phyloP scores from a whole-genome alignment of 2,329 filamentous ascomycete species.

The Intubia oerlemansii region DNA sequence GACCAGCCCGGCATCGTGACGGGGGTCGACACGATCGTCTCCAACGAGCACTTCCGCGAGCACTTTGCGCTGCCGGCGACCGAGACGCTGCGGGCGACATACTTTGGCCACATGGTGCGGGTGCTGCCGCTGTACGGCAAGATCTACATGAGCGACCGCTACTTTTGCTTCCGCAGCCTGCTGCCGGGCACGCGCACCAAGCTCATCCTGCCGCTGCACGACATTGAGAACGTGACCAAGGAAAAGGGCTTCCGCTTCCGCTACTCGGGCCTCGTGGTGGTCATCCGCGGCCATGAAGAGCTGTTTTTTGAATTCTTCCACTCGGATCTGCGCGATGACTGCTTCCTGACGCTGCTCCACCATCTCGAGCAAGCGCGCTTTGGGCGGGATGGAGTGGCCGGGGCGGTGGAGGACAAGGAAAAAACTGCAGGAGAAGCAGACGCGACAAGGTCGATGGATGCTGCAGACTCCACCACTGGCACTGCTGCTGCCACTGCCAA shows the following conservation, averaged over 20 bases:
- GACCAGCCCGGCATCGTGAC: too few relatives aligned
- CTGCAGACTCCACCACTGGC: too few relatives aligned
- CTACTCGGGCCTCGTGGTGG: slow-evolving; percentile 77
- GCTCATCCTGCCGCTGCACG: slow-evolving; percentile 71
- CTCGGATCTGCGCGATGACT: slow-evolving; percentile 67
- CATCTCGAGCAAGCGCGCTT: slow-evolving; percentile 52
- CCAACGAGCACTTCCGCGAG: slow-evolving; percentile 64
- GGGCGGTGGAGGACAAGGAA: slow-evolving; percentile 49
- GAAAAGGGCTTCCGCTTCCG: slow-evolving; percentile 88
- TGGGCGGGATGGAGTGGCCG: slow-evolving; percentile 44
- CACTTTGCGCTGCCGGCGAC: slow-evolving; percentile 77
- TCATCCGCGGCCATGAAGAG: slow-evolving; percentile 85
- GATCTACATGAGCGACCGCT: slow-evolving; percentile 74
- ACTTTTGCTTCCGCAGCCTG: slow-evolving; percentile 83
- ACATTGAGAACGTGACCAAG: slow-evolving; percentile 84
- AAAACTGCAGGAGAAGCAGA: slow-evolving; percentile 47
- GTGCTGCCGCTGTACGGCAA: slow-evolving; percentile 89
- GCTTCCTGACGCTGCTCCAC: slow-evolving; percentile 59
- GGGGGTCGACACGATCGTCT: slow-evolving; percentile 41
- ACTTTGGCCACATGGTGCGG: slow-evolving; percentile 79
- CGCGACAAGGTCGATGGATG: too few relatives aligned
- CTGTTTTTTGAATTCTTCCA: slow-evolving; percentile 86
- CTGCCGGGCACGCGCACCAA: slow-evolving; percentile 81
- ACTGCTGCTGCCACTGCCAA: slow-evolving; percentile 56
- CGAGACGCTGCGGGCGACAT: slow-evolving; percentile 72